Evolutionary conservation across 306 rosid genomes (phyloP), one percentile per base, ranked within the genome.

Genomic region (Gastrolobium bilobum): DNA sequence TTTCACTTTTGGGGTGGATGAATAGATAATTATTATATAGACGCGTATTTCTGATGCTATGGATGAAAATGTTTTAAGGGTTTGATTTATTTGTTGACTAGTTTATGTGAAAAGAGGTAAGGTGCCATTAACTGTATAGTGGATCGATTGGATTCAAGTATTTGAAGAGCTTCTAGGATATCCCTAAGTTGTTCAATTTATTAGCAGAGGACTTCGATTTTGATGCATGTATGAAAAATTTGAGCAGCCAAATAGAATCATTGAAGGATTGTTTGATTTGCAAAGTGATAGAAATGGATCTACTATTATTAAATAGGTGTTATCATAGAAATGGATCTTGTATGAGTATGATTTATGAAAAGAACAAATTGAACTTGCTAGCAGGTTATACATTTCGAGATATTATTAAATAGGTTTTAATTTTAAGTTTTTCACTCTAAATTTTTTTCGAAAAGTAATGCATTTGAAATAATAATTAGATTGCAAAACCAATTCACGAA

Each of bases 191-290:
- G 34, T 35, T 10, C 20, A 47, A 56, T 44, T 6, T 10, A 9
- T 20, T 44, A 13, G 1, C 37, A 46, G 10, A 47, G 29, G 7
- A 15, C 7, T 61, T 1, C 3, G 51, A 63, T 39, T 79, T 59
- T 3, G 53, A 33, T 76, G 13, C 62, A 52, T 62, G 10, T 47
- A 10, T 15, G 61, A 47, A 62, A 37, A 50, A 47, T 30, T 7
- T 39, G 51, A 4, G 51, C 34, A 3, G 15, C 70, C 34, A 14
- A 29, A 7, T 44, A 43, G 54, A 29, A 44, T 44, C 15, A 26
- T 3, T 40, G 70, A 40, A 33, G 68, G 13, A 30, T 53, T 43
- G 64, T 5, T 34, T 44, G 42, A 58, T 78, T 57, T 78, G 68
- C 15, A 35, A 56, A 77, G 29, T 34, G 60, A 66, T 9, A 20